Conservation (phyloP, 2,329 filamentous ascomycete genomes). For the Ceratocystis eucalypticola region DNA sequence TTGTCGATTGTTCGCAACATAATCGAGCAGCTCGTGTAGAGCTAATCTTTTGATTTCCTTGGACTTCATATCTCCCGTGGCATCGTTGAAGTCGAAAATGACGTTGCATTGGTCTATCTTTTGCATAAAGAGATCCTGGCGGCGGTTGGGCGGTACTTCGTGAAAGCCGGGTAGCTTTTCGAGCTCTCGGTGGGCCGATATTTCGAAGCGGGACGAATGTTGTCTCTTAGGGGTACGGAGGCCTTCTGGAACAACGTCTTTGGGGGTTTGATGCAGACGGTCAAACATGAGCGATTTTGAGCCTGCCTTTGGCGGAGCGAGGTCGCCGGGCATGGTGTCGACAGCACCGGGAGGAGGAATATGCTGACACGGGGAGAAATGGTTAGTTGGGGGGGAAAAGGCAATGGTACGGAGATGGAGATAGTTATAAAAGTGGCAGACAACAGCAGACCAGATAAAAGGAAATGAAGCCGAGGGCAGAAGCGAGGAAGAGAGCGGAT, state of each 20-base stretch:
- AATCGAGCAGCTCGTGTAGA: conserved; percentile 89
- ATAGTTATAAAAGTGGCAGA: not conserved
- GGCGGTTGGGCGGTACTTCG: conserved; percentile 85
- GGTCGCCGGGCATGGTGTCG: conserved; percentile 95
- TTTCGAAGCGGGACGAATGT: conserved; percentile 94
- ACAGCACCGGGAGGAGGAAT: conserved; percentile 81
- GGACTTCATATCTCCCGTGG: conserved; percentile 96
- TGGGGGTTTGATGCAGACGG: conserved; percentile 81
- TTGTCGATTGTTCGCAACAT: conserved; percentile 95
- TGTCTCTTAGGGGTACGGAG: conserved; percentile 91
- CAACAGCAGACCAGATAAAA: conserved; percentile 18
- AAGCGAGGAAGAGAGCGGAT: conserved; percentile 19
- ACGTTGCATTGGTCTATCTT: conserved; percentile 99
- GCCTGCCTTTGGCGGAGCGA: conserved; percentile 83
- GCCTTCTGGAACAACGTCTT: conserved; percentile 81
- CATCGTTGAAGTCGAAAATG: conserved; percentile 99
- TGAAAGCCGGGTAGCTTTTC: conserved; percentile 97
- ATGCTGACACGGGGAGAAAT: conserved; percentile 43
- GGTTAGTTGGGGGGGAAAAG: conserved; percentile 1
- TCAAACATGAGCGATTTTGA: conserved; percentile 83
- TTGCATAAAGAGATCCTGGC: conserved; percentile 97
- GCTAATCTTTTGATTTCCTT: conserved; percentile 98
- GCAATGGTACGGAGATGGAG: not conserved
- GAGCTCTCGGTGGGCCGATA: conserved; percentile 88
- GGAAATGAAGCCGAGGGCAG: not conserved